Percentiles rank a stretch among this genome's conserved stretches.
Conservation (phyloP, 768 basidiomycete genomes). For the Leucocoprinus birnbaumii region DNA sequence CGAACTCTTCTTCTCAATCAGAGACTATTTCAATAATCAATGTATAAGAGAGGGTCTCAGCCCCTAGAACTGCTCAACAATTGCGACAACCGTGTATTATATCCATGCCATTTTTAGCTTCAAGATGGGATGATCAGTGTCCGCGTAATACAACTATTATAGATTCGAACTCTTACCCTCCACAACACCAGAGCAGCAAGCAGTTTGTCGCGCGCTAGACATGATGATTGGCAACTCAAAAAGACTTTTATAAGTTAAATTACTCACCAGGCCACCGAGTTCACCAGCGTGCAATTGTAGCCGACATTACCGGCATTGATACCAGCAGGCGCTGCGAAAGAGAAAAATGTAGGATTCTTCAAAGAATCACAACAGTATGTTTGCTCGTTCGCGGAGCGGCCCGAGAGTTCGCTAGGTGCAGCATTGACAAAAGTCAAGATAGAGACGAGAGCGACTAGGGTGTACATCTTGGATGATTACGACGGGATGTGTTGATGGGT, state of each 20-base stretch:
- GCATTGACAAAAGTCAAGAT: neutral
- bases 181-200: neutral
- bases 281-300: neutral
- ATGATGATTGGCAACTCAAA: neutral
- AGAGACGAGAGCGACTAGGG: neutral
- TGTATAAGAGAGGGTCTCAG: too few relatives aligned
- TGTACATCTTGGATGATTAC: constrained; percentile 3
- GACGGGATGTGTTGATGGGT: neutral
- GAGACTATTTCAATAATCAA: too few relatives aligned
- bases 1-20: too few relatives aligned
- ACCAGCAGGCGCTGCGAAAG: neutral
- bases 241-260: too few relatives aligned
- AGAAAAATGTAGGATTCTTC: neutral
- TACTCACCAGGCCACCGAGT: too few relatives aligned
- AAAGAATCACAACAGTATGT: neutral
- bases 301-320: neutral
- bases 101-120: too few relatives aligned
- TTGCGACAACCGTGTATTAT: too few relatives aligned
- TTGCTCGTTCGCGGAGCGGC: neutral
- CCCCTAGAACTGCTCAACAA: too few relatives aligned
- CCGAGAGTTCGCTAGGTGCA: neutral
- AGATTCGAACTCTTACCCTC: neutral
- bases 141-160: too few relatives aligned
- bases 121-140: too few relatives aligned
- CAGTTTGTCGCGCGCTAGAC: neutral